Conservation (phyloP, 2,329 filamentous ascomycete species). For the Xylaria multiplex region DNA sequence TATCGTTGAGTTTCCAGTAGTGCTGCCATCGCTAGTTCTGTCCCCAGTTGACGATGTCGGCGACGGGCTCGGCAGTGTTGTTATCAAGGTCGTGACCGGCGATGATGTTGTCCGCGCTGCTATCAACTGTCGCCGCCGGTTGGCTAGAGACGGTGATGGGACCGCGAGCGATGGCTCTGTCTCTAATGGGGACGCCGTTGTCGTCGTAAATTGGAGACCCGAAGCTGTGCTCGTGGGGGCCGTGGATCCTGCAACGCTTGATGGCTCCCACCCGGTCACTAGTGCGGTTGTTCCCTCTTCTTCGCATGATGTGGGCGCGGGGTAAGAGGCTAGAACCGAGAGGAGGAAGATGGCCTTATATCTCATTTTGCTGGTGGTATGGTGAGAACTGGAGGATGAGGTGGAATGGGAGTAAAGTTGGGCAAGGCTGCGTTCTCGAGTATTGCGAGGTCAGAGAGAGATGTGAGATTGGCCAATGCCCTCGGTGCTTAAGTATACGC, state of each 20-base stretch:
- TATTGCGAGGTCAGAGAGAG: too few species aligned
- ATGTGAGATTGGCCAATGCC: too few species aligned
- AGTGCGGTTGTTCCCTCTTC: neutral
- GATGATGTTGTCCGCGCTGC: constrained; percentile 17
- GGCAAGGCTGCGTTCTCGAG: neutral
- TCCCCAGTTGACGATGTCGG: neutral
- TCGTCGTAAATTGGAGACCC: too few species aligned
- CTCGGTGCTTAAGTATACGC: too few species aligned
- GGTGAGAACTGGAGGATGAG: neutral
- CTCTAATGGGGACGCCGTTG: too few species aligned
- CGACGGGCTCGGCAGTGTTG: neutral
- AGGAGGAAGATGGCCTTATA: constrained; percentile 4
- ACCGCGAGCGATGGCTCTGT: too few species aligned
- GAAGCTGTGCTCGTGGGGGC: too few species aligned
- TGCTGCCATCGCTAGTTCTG: neutral
- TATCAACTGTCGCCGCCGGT: neutral
- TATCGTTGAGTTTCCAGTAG: neutral
- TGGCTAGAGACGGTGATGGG: neutral
- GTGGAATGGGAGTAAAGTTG: neutral
- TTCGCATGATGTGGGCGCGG: neutral
- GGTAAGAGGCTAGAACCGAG: neutral
- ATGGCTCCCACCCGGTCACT: neutral
- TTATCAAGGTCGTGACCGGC: neutral
- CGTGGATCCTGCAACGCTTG: neutral
- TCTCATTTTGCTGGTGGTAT: constrained; percentile 8